Conservation (phyloP, 306 rosid genomes). For the Phaseolus lunatus region DNA sequence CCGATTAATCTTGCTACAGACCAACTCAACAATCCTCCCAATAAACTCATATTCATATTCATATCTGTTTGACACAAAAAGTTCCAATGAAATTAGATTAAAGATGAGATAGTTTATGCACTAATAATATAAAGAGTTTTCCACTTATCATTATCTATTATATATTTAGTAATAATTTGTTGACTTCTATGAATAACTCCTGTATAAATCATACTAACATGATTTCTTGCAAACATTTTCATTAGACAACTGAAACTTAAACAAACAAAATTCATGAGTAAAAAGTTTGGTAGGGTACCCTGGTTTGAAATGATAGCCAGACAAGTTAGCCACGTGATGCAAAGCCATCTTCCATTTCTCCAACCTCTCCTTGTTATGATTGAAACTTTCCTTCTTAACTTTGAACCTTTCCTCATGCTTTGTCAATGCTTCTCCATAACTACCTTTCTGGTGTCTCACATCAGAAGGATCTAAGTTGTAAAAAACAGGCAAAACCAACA, state of each 20-base stretch:
- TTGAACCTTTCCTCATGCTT: not conserved
- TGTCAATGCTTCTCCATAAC: not conserved
- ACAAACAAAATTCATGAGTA: not conserved
- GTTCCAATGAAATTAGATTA: conserved; percentile 1
- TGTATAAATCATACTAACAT: not conserved
- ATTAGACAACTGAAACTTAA: not conserved
- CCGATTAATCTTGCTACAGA: not conserved
- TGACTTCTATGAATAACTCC: too few relatives aligned
- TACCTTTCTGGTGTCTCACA: not conserved
- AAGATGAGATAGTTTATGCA: not conserved
- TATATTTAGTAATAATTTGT: too few relatives aligned
- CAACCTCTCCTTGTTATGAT: conserved; percentile 10
- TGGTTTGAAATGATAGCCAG: conserved; percentile 5
- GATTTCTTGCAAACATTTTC: not conserved
- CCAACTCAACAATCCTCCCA: not conserved
- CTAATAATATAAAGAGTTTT: not conserved
- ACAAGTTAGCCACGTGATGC: not conserved
- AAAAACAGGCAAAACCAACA: conserved; percentile 9
- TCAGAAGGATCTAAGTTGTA: conserved; percentile 4
- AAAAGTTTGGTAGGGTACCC: not conserved
- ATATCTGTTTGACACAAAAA: not conserved
- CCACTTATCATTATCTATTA: not conserved
- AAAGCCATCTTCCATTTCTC: conserved; percentile 20
- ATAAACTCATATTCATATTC: conserved; percentile 17
- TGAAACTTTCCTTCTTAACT: not conserved